Conservation (phyloP, 495 filamentous ascomycete species). For the Melanomma pulvis-pyrius region DNA sequence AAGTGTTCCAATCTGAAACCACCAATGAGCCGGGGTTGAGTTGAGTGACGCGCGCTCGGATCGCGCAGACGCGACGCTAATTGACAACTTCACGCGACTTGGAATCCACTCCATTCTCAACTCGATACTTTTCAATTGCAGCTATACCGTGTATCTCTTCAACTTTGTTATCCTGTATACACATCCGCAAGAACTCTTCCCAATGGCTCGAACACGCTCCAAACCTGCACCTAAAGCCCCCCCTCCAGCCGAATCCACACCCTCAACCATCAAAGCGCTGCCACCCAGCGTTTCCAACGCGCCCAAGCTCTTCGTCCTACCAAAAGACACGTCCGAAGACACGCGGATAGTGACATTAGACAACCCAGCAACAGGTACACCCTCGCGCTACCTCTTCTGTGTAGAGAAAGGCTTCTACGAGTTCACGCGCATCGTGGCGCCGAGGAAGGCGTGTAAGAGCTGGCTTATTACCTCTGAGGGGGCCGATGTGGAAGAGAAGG, state of each 20-base stretch:
- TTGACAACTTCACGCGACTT: background rate
- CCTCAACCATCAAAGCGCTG: slow-evolving; percentile 21
- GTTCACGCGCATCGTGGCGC: slow-evolving; percentile 74
- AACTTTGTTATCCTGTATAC: background rate
- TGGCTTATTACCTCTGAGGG: slow-evolving; percentile 62
- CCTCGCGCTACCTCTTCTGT: slow-evolving; percentile 78
- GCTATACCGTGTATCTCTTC: background rate
- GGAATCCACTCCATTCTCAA: background rate
- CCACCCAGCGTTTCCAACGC: slow-evolving; percentile 44
- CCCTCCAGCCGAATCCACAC: slow-evolving; percentile 2
- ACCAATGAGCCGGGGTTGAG: slow-evolving; percentile 8
- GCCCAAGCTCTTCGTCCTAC: slow-evolving; percentile 79
- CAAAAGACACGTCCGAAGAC: slow-evolving; percentile 62
- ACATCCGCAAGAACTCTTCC: background rate
- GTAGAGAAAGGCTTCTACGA: slow-evolving; percentile 81
- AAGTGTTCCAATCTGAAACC: slow-evolving; percentile 15
- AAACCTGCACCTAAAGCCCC: slow-evolving; percentile 32
- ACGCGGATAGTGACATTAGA: slow-evolving; percentile 74
- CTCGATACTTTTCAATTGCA: slow-evolving; percentile 7
- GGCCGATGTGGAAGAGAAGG: slow-evolving; percentile 26
- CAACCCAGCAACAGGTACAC: slow-evolving; percentile 69
- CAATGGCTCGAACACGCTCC: slow-evolving; percentile 38
- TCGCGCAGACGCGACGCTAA: slow-evolving; percentile 11
- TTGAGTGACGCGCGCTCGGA: slow-evolving; percentile 6
- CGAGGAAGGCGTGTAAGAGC: slow-evolving; percentile 62